phyloP scores from a whole-genome alignment of 2,329 filamentous ascomycete species.

The Leptoxyphium fumago region DNA sequence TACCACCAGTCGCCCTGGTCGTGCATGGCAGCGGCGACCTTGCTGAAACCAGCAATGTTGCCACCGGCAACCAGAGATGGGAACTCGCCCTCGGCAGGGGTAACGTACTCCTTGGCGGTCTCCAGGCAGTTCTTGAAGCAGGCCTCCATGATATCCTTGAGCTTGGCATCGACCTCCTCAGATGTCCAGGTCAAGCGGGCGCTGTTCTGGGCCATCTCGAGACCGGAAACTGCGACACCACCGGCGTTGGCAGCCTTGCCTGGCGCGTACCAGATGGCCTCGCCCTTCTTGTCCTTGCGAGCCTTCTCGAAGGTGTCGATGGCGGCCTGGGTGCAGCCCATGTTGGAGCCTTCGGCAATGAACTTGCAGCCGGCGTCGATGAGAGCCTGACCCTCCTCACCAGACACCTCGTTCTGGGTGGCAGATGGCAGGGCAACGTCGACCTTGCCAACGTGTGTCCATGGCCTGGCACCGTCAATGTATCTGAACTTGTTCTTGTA shows the following conservation, averaged over 20 bases:
- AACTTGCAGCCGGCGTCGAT: constrained; percentile 64
- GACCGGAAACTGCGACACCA: constrained; percentile 89
- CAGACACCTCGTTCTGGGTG: constrained; percentile 93
- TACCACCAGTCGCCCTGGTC: constrained; percentile 91
- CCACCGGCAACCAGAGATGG: constrained; percentile 82
- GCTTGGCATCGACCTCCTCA: constrained; percentile 81
- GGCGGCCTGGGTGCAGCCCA: constrained; percentile 93
- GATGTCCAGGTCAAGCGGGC: constrained; percentile 69
- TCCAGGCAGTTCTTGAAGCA: constrained; percentile 81
- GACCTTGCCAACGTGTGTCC: constrained; percentile 77
- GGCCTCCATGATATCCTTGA: constrained; percentile 88
- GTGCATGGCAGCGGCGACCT: constrained; percentile 87
- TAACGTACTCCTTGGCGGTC: constrained; percentile 81
- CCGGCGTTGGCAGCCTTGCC: constrained; percentile 94
- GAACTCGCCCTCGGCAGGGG: constrained; percentile 63
- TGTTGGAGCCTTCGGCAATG: constrained; percentile 95
- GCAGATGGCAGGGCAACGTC: constrained; percentile 86
- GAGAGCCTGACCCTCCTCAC: constrained; percentile 75
- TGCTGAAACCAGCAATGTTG: constrained; percentile 96
- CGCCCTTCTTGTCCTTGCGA: constrained; percentile 52
- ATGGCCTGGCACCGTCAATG: constrained; percentile 74
- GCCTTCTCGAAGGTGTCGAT: constrained; percentile 83
- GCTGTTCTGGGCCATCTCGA: constrained; percentile 99
- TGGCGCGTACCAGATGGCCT: constrained; percentile 85
- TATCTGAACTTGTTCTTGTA: constrained; percentile 63